phyloP scores from a whole-genome alignment of 116 monocot species.

The Zostera marina region DNA sequence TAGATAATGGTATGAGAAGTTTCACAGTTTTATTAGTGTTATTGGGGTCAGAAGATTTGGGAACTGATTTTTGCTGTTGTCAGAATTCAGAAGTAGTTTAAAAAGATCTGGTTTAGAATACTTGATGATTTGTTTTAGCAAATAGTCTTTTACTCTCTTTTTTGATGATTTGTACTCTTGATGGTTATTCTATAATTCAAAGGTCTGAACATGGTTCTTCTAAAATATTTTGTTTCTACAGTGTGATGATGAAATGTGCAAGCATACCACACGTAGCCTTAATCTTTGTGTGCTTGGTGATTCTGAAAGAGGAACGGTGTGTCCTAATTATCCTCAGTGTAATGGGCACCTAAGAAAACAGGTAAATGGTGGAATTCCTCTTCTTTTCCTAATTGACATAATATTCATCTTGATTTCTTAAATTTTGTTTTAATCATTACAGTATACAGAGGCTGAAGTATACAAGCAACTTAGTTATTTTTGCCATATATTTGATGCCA shows the following conservation, averaged over 20 bases:
- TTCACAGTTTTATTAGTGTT: too few species aligned
- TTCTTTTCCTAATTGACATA: not conserved
- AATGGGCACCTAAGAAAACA: slow-evolving; percentile 69
- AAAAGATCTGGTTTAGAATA: too few species aligned
- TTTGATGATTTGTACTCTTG: slow-evolving; percentile 2
- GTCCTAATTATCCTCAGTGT: slow-evolving; percentile 76
- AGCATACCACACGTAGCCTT: slow-evolving; percentile 40
- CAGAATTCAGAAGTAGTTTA: too few species aligned
- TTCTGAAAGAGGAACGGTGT: slow-evolving; percentile 74
- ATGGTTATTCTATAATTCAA: not conserved
- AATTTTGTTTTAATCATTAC: slow-evolving; percentile 5
- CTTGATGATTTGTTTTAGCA: too few species aligned
- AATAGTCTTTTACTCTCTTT: too few species aligned
- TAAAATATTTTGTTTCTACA: slow-evolving; percentile 6
- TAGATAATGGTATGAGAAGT: too few species aligned
- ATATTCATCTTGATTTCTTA: not conserved
- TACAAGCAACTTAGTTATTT: slow-evolving; percentile 89
- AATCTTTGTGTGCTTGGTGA: slow-evolving; percentile 77
- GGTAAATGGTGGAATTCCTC: slow-evolving; percentile 14
- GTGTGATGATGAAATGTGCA: slow-evolving; percentile 91
- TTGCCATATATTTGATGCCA: slow-evolving; percentile 46
- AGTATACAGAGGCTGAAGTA: slow-evolving; percentile 78
- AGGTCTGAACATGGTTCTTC: not conserved
- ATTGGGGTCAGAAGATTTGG: too few species aligned
- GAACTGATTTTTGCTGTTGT: too few species aligned